These are phyloP conservation scores for Pythium sukuiense DNA, from an alignment of 352 stramenopile species.

Conservation along the genomic window DNA sequence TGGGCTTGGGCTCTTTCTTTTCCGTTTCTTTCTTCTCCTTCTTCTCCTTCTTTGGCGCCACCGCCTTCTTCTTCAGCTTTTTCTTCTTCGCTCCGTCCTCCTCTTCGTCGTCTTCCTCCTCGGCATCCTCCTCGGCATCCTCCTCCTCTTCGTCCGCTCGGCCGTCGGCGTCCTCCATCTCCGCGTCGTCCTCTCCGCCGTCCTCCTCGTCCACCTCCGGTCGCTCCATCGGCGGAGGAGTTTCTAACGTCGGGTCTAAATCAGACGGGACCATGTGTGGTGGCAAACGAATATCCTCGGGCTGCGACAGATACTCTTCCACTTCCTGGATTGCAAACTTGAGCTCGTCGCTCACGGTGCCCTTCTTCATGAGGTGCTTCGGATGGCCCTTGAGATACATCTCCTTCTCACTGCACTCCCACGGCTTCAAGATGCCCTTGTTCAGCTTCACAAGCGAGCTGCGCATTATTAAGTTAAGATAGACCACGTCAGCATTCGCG, in stretches of 20 bases:
- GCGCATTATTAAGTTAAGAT: not conserved
- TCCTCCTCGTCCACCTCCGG: slow-evolving; percentile 34
- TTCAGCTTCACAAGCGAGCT: slow-evolving; percentile 63
- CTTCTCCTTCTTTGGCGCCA: slow-evolving; percentile 22
- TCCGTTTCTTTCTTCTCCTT: slow-evolving; percentile 29
- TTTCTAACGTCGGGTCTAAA: slow-evolving; percentile 69
- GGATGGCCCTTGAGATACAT: slow-evolving; percentile 68
- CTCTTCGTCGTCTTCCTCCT: not conserved
- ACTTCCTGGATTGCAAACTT: slow-evolving; percentile 57
- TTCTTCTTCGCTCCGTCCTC: slow-evolving; percentile 7
- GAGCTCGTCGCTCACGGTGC: slow-evolving; percentile 46
- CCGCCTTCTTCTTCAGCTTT: slow-evolving; percentile 22
- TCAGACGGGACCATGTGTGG: slow-evolving; percentile 83
- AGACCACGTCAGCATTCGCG: not conserved
- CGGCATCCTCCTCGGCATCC: not conserved
- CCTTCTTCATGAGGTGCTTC: slow-evolving; percentile 73
- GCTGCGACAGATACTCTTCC: slow-evolving; percentile 76
- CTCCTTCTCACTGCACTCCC: slow-evolving; percentile 74
- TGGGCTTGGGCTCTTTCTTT: slow-evolving; percentile 29
- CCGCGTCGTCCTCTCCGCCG: slow-evolving; percentile 28
- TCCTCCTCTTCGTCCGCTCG: slow-evolving; percentile 25
- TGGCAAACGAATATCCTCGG: slow-evolving; percentile 72
- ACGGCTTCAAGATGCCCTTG: slow-evolving; percentile 64
- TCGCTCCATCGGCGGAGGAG: slow-evolving; percentile 40
- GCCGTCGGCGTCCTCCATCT: slow-evolving; percentile 11